Percentiles rank a stretch among this genome's conserved stretches.
Conservation (phyloP, 176 grass and related monocot species). For the Avena sativa region DNA sequence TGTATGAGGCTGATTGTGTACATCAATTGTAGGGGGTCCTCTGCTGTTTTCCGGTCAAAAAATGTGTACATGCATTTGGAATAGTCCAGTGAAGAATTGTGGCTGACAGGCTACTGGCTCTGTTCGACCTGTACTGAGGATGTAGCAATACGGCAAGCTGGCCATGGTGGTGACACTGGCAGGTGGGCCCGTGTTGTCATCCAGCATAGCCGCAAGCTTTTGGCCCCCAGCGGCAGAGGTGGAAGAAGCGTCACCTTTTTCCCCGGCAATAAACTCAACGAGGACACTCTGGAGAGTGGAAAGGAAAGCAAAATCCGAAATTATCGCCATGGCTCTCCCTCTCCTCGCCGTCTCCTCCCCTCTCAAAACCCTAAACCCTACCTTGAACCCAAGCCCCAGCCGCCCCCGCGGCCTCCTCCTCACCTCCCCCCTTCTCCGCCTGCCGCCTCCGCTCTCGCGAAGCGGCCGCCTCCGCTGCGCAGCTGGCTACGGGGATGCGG, state of each 20-base stretch:
- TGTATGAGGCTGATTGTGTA: slow-evolving; percentile 26
- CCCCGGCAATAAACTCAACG: background rate
- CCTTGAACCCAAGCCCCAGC: background rate
- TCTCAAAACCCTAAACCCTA: slow-evolving; percentile 60
- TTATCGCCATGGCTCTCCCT: slow-evolving; percentile 47
- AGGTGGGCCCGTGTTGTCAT: background rate
- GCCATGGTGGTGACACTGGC: background rate
- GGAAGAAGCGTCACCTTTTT: background rate
- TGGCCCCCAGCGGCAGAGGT: background rate
- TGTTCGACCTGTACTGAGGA: background rate
- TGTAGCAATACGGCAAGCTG: too few species aligned
- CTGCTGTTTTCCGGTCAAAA: background rate
- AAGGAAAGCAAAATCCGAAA: background rate
- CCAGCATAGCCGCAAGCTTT: background rate
- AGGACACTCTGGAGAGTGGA: background rate
- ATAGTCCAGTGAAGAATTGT: background rate
- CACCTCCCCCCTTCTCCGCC: background rate
- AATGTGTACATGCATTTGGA: background rate
- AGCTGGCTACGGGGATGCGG: slow-evolving; percentile 34
- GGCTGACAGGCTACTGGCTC: background rate
- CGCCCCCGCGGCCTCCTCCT: background rate
- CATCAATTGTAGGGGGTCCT: background rate
- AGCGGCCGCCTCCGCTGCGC: slow-evolving; percentile 37
- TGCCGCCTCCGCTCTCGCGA: background rate
- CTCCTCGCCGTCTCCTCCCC: slow-evolving; percentile 32